Conservation (phyloP, 2,329 filamentous ascomycete species). For the Aureobasidium mangrovei region DNA sequence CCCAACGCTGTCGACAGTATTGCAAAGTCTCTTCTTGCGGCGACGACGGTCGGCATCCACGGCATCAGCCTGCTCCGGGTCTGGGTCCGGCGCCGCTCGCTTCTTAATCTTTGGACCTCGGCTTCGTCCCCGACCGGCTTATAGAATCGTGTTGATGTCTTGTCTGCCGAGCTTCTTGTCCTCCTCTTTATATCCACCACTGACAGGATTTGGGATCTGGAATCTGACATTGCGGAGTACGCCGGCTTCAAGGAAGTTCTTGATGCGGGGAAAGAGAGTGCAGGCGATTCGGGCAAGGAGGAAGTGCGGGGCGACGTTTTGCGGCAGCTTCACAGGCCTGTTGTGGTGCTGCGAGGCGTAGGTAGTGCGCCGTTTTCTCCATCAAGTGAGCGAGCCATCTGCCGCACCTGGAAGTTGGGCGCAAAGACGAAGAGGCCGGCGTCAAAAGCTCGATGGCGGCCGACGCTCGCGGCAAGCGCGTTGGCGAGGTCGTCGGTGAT, state of each 20-base stretch:
- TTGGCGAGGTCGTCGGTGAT: conserved; percentile 8
- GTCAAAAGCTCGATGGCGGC: conserved; percentile 16
- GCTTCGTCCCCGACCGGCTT: too few relatives aligned
- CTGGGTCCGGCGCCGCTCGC: too few relatives aligned
- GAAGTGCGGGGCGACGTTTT: neutral
- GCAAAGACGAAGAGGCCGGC: conserved; percentile 2
- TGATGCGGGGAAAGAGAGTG: conserved; percentile 13
- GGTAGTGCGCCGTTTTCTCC: neutral
- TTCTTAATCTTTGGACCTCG: too few relatives aligned
- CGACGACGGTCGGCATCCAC: too few relatives aligned
- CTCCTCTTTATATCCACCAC: neutral
- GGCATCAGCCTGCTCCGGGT: too few relatives aligned
- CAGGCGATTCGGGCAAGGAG: conserved; percentile 14
- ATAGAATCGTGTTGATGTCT: too few relatives aligned
- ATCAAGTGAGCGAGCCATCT: conserved; percentile 9
- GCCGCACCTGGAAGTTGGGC: neutral
- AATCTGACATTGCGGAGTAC: neutral
- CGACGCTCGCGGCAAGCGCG: conserved; percentile 10
- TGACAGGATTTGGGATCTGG: neutral
- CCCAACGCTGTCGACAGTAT: too few relatives aligned
- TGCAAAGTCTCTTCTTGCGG: too few relatives aligned
- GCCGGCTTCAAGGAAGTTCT: conserved; percentile 10
- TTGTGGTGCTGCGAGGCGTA: conserved; percentile 11
- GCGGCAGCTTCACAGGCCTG: neutral
- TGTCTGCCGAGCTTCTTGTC: neutral